A percentile compares a stretch with the other conserved stretches of the same genome.
Conservation (phyloP, 352 stramenopile species). For the Phytopythium helicoides region DNA sequence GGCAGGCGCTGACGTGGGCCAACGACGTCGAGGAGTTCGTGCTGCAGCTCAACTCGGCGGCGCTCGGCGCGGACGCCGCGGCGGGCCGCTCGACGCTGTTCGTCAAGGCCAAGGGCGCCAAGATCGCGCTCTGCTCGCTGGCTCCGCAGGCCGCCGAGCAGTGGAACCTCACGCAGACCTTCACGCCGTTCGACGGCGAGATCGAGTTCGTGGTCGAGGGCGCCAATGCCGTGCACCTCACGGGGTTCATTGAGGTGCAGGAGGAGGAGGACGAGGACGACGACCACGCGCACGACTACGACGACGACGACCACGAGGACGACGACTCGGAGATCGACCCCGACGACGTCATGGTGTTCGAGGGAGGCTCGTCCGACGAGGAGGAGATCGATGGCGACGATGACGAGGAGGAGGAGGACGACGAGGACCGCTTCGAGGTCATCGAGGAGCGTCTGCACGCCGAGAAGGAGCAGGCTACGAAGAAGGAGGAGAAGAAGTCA, state of each 20-base stretch:
- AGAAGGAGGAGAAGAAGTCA: conserved; percentile 22
- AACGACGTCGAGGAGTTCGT: conserved; percentile 78
- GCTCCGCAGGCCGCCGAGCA: conserved; percentile 56
- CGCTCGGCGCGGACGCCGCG: conserved; percentile 49
- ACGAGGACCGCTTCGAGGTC: conserved; percentile 64
- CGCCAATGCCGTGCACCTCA: conserved; percentile 77
- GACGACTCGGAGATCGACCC: conserved; percentile 22
- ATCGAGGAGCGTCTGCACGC: conserved; percentile 53
- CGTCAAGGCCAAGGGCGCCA: conserved; percentile 60
- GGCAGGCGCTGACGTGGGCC: conserved; percentile 58
- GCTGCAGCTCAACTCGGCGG: conserved; percentile 75
- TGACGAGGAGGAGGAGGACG: conserved; percentile 41
- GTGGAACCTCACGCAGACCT: conserved; percentile 76
- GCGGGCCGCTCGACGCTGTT: conserved; percentile 73
- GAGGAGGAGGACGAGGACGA: conserved; percentile 65
- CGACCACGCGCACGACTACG: conserved; percentile 45
- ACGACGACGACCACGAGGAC: conserved; percentile 38
- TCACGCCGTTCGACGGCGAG: conserved; percentile 69
- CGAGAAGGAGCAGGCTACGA: conserved; percentile 18
- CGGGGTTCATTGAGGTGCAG: conserved; percentile 75
- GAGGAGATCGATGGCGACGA: conserved; percentile 38
- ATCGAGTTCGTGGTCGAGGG: conserved; percentile 73
- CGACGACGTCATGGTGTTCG: conserved; percentile 70
- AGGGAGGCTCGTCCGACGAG: conserved; percentile 33
- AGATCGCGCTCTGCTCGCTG: conserved; percentile 79